Base-by-base conservation (phyloP, 192 early-diverging fungal genomes). In the Glomus cerebriforme region DNA sequence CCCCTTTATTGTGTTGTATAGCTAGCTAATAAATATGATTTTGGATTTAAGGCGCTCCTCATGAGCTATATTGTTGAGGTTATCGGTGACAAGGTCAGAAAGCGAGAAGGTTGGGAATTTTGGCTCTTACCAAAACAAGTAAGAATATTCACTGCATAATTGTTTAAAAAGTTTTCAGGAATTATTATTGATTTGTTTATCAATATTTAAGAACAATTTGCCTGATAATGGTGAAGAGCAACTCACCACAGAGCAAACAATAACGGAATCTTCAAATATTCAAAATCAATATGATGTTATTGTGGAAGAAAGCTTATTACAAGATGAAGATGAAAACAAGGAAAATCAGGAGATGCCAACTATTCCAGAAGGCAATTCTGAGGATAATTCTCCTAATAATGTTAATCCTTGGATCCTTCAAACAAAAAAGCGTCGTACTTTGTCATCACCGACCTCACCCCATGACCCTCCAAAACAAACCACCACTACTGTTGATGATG, bases 101-200 rank as follows among this genome's bases (percentile, higher is more conserved):
- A 90, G 80, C 84, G 83, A 62, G 94, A 91, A 66, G 92, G 92
- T 60, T 98, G 96, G 96, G 91, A 95, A 31, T 87, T 86, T 13
- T 98, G 95, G 95, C 78, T 95, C n/a, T 95, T 90, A 79, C 92
- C 85, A n/a, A 92, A 85, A 49, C 85, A 88, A 64, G 88, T 88
- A n/a, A 83, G 86, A 31, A 27, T 24, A 27, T 27, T 49, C 6
- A 29, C 7, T 63, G 1, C 34, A 43, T 43, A 43, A 13, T 43
- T 63, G 24, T 54, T 13, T 10, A 17, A 49, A 22, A 54, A 47
- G 1, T 12, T 13, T 19, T 15, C 15, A 19, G 19, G 39, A 43
- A 12, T 1, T 54, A 22, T 54, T n/a, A 54, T 54, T 54, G 49
- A 54, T 22, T 54, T 22, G 15, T 43, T 43, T 54, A 54, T 54